These are phyloP conservation scores for Calocybe cyanea DNA, from an alignment of 768 basidiomycete genomes.

Conservation along the genomic window DNA sequence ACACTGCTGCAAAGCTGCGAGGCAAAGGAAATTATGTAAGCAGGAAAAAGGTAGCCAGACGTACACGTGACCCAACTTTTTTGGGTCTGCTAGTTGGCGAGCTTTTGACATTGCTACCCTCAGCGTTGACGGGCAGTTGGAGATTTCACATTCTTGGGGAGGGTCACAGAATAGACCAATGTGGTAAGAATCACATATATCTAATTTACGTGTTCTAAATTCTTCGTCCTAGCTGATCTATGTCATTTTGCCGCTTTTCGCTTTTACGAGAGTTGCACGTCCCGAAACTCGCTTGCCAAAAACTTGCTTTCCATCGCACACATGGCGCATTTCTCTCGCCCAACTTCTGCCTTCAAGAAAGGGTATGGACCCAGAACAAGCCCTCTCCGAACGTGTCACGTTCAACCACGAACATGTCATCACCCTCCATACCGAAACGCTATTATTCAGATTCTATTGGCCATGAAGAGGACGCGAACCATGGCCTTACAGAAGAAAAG, in stretches of 20 bases:
- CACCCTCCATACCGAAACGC: slow-evolving; percentile 9
- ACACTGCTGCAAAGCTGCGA: no score
- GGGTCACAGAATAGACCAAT: slow-evolving; percentile 41
- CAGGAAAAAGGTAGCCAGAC: no score
- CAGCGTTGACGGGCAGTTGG: slow-evolving; percentile 12
- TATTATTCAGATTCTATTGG: slow-evolving; percentile 9
- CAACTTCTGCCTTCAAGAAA: background rate
- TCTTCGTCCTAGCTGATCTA: slow-evolving; percentile 55
- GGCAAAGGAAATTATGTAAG: no score
- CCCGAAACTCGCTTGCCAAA: background rate
- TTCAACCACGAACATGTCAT: background rate
- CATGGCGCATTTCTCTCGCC: background rate
- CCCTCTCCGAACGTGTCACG: slow-evolving; percentile 7
- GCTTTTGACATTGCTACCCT: no score
- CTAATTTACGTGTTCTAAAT: slow-evolving; percentile 10
- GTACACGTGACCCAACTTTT: no score
- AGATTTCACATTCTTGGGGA: slow-evolving; percentile 11
- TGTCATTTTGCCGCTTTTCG: slow-evolving; percentile 69
- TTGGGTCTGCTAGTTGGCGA: no score
- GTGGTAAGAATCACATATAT: slow-evolving; percentile 38
- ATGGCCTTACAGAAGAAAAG: background rate
- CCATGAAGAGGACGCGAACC: background rate
- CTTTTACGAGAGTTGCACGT: slow-evolving; percentile 24
- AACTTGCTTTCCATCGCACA: no score
- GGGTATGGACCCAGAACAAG: slow-evolving; percentile 5